Conservation (phyloP, 1,139 yeast species). For the Magnusiomyces suaveolens region DNA sequence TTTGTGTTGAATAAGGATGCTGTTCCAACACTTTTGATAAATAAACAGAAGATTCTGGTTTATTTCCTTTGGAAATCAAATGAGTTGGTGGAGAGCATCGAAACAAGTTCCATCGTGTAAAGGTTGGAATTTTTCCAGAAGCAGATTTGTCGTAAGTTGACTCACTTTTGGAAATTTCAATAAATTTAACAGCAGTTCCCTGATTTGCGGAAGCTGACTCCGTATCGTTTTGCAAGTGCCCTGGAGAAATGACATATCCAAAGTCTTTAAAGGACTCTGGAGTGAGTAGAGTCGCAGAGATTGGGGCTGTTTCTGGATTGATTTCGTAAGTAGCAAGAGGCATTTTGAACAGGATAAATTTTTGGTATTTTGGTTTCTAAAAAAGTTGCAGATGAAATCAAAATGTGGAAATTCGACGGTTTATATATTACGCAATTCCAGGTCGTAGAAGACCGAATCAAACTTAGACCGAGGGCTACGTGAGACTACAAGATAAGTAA, state of each 20-base stretch:
- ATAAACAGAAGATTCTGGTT: slow-evolving; percentile 30
- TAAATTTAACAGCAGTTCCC: slow-evolving; percentile 82
- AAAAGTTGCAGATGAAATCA: background rate
- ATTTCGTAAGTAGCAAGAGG: slow-evolving; percentile 23
- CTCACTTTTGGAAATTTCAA: slow-evolving; percentile 57
- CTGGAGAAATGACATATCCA: slow-evolving; percentile 50
- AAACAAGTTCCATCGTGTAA: slow-evolving; percentile 75
- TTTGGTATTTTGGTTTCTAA: background rate
- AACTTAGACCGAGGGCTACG: background rate
- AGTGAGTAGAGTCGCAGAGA: slow-evolving; percentile 37
- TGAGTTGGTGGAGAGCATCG: slow-evolving; percentile 69
- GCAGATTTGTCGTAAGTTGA: slow-evolving; percentile 41
- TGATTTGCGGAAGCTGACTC: slow-evolving; percentile 61
- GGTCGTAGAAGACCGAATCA: background rate
- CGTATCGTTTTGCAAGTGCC: slow-evolving; percentile 38
- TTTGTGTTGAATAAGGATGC: slow-evolving; percentile 86
- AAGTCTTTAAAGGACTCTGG: slow-evolving; percentile 41
- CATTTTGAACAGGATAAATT: slow-evolving; percentile 14
- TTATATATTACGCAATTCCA: background rate
- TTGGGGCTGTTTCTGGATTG: slow-evolving; percentile 8
- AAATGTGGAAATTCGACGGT: background rate
- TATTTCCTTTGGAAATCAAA: slow-evolving; percentile 33
- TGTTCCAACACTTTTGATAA: slow-evolving; percentile 67
- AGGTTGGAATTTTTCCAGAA: slow-evolving; percentile 37
- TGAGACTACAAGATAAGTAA: background rate